Base-by-base conservation (phyloP, 2,329 filamentous ascomycete genomes). In the Fusarium beomiforme region DNA sequence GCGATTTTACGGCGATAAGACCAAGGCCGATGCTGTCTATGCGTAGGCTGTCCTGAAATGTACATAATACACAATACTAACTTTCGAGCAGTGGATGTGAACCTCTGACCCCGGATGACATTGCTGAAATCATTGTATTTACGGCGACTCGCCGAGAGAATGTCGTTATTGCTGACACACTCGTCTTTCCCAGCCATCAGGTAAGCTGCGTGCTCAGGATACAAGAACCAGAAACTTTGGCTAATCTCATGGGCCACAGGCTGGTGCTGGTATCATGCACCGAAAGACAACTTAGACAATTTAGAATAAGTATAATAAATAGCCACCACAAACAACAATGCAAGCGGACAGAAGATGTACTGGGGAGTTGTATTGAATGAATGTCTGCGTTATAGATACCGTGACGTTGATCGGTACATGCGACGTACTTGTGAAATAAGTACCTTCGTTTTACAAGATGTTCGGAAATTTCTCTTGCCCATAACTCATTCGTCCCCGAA, bases 121-220 rank as follows among this genome's bases (percentile, higher is more conserved):
- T 98, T 77, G 95, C 95, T 16, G 95, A 98, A 83, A 87, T 97
- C 33, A 86, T 97, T 36, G 94, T 98, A 11, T 98, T 97, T 78
- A 87, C 92, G 4, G 94, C 92, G 7, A 92, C 92, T 6, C 88
- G 95, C 76, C 89, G 92, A 74, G 93, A 97, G 83, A 98, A 98
- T 79, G 93, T 97, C 8, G 93, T 97, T 23, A 82, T 98, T 73
- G 95, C 95, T 23, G 95, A 98, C 82, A 92, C 93, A 9, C 83
- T 98, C 67, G 85, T 98, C 57, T 97, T 92, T 82, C 95, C 95
- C 8, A 96, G 91, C 76, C 94, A 97, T 79, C 95, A 98, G 88
- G 94, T 94, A 71, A 68, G 77, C 39, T 42, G 19, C 26, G 21
- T 21, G 24, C 10, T 24, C 33, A 11, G 12, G 4, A 34, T 16